A percentile compares a stretch with the other conserved stretches of the same genome.
phyloP scores from a whole-genome alignment of 768 basidiomycete genomes.

The Termitomyces titanicus region DNA sequence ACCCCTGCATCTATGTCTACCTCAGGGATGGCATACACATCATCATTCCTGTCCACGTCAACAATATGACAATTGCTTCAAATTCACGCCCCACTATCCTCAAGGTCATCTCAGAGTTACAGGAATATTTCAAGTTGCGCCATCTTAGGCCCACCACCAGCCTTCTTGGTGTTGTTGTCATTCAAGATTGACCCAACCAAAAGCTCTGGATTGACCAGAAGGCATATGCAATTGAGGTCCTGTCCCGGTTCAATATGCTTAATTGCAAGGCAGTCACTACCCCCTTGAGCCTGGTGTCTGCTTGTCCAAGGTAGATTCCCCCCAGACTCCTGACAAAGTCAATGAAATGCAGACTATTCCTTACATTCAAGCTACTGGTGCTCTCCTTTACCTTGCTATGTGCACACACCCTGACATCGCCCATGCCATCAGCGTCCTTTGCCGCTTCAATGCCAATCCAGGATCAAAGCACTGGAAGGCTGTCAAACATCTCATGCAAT shows the following conservation, averaged over 20 bases:
- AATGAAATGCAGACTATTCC: conserved; percentile 3
- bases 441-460: conserved; percentile 1
- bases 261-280: conserved; percentile 6
- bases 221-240: neutral
- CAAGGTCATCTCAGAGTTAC: neutral
- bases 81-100: neutral
- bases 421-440: neutral
- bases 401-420: conserved; percentile 7
- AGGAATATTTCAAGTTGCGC: neutral
- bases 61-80: neutral
- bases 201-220: neutral
- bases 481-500: conserved; percentile 5
- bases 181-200: neutral
- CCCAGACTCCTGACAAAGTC: neutral
- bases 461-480: conserved; percentile 6
- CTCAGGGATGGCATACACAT: neutral
- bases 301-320: conserved; percentile 1
- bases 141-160: conserved; percentile 2
- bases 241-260: conserved; percentile 3
- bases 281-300: conserved; percentile 1
- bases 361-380: conserved; percentile 8
- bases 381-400: conserved; percentile 5
- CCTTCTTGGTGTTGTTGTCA: conserved; percentile 4
- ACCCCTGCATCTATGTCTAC: neutral
- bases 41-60: conserved; percentile 1